Base-by-base conservation (phyloP, 495 filamentous ascomycete species). In the Penicillium paradoxum region DNA sequence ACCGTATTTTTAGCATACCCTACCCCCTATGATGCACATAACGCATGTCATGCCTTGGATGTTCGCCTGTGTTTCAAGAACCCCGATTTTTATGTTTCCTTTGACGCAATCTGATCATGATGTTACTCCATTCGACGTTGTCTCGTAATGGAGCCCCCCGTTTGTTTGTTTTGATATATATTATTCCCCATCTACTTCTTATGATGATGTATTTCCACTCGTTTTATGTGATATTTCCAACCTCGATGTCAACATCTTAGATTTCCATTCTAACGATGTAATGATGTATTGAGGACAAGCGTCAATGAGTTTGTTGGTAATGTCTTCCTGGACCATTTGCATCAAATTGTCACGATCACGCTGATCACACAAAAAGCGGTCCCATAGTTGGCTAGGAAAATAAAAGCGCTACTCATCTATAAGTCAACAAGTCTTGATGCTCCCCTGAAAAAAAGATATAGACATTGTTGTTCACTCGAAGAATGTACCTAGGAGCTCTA, bases 1-100 rank as follows among this genome's bases (percentile, higher is more conserved):
- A 45, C 46, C 53, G 55, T 53, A 50, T 64, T 63, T 54, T 53
- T 43, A 51, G 50, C 63, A 66, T 64, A 66, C 60, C 63, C 61
- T 43, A 43, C 39, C 53, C 54, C 59, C 42, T 61, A 43, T 62
- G 60, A 62, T 66, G 57, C 53, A 64, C 56, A 64, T 64, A 61
- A 61, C 47, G 56, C 51, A 51, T 51, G 37, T 58, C 55, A 59
- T 62, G 63, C 55, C 53, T 51, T 60, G 51, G 48, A 55, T 53
- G 51, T 25, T 41, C 19, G 45, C 44, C 57, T 50, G 18, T 11
- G 17, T 27, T 45, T 25, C 49, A 33, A 55, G 42, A 51, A 40
- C 56, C 47, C 18, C 43, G 47, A 45, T 56, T 53, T 47, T 25
- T 18, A 54, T 41, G 51, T 54, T 48, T 58, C 14, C 47, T 13